Evolutionary conservation across 2,329 filamentous ascomycete species (phyloP).

Genomic region (Penicillium sp.): DNA sequence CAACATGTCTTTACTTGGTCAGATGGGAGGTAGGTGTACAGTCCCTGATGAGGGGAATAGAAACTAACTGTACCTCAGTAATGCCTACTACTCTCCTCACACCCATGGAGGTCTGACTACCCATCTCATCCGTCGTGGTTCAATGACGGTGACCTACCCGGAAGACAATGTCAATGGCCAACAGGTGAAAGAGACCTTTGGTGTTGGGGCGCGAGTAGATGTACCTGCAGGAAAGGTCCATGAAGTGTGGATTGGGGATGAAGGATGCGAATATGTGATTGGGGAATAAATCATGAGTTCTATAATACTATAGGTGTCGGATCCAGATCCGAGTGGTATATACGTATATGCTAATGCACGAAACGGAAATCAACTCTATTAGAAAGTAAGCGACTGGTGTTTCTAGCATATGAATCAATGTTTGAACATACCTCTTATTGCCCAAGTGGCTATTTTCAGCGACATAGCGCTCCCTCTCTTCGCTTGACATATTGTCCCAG

Average conservation of each 20-base stretch:
- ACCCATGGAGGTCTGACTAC: slow-evolving; percentile 57
- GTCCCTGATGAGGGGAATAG: background rate
- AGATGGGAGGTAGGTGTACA: slow-evolving; percentile 51
- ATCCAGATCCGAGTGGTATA: background rate
- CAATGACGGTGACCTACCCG: slow-evolving; percentile 60
- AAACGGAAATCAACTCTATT: slow-evolving; percentile 42
- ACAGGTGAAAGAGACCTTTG: slow-evolving; percentile 55
- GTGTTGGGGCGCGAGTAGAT: slow-evolving; percentile 56
- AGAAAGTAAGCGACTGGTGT: background rate
- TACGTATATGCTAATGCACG: slow-evolving; percentile 24
- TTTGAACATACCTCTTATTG: slow-evolving; percentile 43
- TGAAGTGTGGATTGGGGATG: slow-evolving; percentile 61
- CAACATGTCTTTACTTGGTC: slow-evolving; percentile 62
- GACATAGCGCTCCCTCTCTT: slow-evolving; percentile 41
- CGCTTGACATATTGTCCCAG: slow-evolving; percentile 43
- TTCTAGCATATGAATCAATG: background rate
- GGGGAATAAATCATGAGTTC: slow-evolving; percentile 45
- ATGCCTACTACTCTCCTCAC: slow-evolving; percentile 62
- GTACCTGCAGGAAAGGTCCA: slow-evolving; percentile 58
- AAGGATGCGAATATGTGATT: slow-evolving; percentile 63
- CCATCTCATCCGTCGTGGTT: slow-evolving; percentile 59
- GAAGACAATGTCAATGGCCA: slow-evolving; percentile 44
- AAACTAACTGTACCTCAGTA: slow-evolving; percentile 36
- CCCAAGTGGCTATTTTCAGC: slow-evolving; percentile 39
- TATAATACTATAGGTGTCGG: background rate